These are phyloP conservation scores for Henckelia pumila DNA, from an alignment of 257 asterid genomes.

Conservation along the genomic window DNA sequence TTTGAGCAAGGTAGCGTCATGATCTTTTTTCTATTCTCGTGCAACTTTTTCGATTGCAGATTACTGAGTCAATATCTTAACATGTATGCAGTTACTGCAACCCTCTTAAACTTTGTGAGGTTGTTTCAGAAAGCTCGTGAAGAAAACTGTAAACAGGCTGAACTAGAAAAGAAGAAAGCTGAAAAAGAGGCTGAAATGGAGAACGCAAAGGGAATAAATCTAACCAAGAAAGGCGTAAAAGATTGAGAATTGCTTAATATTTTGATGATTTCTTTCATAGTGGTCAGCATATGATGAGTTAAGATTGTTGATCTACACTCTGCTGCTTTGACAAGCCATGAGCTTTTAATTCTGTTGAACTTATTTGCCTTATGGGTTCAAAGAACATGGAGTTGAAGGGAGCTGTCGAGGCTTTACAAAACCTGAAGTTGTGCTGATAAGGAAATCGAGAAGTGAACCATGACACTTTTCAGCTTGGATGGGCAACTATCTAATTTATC, in stretches of 20 bases:
- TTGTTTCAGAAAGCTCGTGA: slow-evolving; percentile 89
- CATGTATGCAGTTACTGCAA: slow-evolving; percentile 68
- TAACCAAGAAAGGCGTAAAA: slow-evolving; percentile 52
- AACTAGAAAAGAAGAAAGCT: slow-evolving; percentile 93
- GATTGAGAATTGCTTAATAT: slow-evolving; percentile 33
- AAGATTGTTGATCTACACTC: slow-evolving; percentile 16
- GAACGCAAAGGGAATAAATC: slow-evolving; percentile 55
- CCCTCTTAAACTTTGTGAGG: slow-evolving; percentile 89
- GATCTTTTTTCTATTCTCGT: background rate
- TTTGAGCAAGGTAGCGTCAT: slow-evolving; percentile 82
- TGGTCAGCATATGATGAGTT: slow-evolving; percentile 17
- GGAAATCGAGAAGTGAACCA: slow-evolving; percentile 28
- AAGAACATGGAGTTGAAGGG: slow-evolving; percentile 27
- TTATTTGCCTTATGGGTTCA: slow-evolving; percentile 30
- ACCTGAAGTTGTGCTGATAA: slow-evolving; percentile 30
- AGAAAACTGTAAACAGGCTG: slow-evolving; percentile 91
- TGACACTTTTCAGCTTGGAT: slow-evolving; percentile 25
- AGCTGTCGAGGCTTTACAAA: slow-evolving; percentile 38
- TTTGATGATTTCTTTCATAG: slow-evolving; percentile 23
- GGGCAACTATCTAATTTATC: slow-evolving; percentile 29
- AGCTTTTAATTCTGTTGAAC: slow-evolving; percentile 27
- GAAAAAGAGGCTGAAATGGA: slow-evolving; percentile 86
- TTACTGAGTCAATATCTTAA: slow-evolving; percentile 29
- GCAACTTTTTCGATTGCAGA: slow-evolving; percentile 2
- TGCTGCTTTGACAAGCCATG: slow-evolving; percentile 30